Conservation (phyloP, 352 stramenopile genomes). For the Stephanocyclus meneghinianus region DNA sequence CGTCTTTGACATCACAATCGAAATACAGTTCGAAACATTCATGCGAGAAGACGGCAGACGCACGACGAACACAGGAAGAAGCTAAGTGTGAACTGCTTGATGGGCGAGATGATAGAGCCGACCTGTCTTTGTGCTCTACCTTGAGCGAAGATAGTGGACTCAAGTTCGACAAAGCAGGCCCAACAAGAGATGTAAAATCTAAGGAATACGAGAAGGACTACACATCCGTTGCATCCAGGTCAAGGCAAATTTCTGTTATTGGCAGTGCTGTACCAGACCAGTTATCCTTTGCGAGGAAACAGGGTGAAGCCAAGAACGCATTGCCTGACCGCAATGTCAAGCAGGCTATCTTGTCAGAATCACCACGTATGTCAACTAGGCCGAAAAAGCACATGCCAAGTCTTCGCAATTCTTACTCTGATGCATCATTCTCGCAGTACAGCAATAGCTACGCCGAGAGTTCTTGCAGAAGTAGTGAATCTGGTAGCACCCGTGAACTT, state of each 20-base stretch:
- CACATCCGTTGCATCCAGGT: neutral
- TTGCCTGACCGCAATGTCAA: neutral
- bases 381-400: neutral
- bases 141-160: neutral
- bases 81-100: no score
- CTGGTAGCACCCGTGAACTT: neutral
- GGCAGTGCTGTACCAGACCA: neutral
- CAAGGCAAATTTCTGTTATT: neutral
- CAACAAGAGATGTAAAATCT: neutral
- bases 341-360: neutral
- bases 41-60: no score
- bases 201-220: neutral
- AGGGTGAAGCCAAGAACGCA: neutral
- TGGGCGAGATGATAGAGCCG: neutral
- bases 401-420: neutral
- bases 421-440: constrained; percentile 10
- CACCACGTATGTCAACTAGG: neutral
- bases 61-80: no score
- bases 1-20: neutral
- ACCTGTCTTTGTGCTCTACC: constrained; percentile 7
- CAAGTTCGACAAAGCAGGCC: neutral
- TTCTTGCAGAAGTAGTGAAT: neutral
- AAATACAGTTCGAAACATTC: neutral
- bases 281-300: neutral
- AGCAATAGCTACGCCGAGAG: constrained; percentile 1